These are phyloP conservation scores for Colletotrichum salicis DNA, from an alignment of 2,329 filamentous ascomycete genomes.

Conservation along the genomic window DNA sequence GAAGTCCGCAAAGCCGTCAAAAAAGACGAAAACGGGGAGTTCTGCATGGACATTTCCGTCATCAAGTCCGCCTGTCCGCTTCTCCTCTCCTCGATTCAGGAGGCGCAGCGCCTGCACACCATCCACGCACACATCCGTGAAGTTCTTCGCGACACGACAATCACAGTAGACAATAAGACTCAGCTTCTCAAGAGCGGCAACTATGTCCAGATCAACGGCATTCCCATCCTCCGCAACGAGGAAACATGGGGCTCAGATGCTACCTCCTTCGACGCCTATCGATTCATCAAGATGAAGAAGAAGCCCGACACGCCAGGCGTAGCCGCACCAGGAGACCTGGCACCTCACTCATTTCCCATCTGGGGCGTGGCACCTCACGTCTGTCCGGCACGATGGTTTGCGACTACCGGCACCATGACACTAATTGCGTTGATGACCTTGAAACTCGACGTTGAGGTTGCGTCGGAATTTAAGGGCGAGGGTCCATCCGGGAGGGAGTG, in stretches of 20 bases:
- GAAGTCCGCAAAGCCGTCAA: constrained; percentile 46
- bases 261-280: constrained; percentile 39
- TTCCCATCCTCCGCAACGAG: neutral
- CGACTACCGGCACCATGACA: constrained; percentile 10
- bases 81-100: constrained; percentile 48
- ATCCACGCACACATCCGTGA: constrained; percentile 43
- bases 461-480: neutral
- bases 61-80: constrained; percentile 48
- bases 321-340: constrained; percentile 7
- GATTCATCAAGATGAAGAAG: constrained; percentile 41
- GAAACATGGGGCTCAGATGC: constrained; percentile 44
- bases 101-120: constrained; percentile 46
- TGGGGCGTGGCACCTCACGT: constrained; percentile 15
- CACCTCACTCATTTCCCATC: constrained; percentile 13
- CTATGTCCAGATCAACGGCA: constrained; percentile 47
- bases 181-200: constrained; percentile 50
- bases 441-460: constrained; percentile 7
- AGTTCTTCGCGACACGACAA: constrained; percentile 44
- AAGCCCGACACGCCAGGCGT: neutral
- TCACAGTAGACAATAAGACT: constrained; percentile 44
- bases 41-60: constrained; percentile 45
- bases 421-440: constrained; percentile 19
- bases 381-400: constrained; percentile 24
- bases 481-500: neutral
- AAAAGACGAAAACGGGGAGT: neutral